Conservation (phyloP, 352 stramenopile genomes). For the Pythium vanterpoolii region DNA sequence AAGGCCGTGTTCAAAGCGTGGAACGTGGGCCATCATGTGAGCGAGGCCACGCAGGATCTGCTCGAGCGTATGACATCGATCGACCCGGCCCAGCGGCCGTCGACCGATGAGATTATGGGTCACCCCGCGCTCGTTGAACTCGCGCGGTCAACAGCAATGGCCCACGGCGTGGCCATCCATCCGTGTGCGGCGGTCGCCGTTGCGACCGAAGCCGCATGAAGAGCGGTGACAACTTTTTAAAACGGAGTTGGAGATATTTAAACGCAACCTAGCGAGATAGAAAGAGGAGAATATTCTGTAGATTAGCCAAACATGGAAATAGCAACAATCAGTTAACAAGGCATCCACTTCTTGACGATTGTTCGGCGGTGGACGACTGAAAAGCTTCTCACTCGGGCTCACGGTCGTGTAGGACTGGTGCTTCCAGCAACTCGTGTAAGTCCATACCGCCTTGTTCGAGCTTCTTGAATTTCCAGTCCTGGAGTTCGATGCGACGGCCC, state of each 20-base stretch:
- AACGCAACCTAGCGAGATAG: too few relatives aligned
- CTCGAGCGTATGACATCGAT: constrained; percentile 71
- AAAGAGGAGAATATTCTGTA: constrained; percentile 5
- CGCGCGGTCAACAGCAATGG: neutral
- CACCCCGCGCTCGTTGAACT: constrained; percentile 49
- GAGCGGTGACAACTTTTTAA: neutral
- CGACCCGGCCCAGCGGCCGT: constrained; percentile 53
- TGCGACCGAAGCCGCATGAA: constrained; percentile 10
- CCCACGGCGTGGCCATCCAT: neutral
- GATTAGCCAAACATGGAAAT: neutral
- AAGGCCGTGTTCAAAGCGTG: constrained; percentile 71
- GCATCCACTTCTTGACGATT: neutral
- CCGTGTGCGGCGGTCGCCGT: neutral
- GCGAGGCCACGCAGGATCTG: constrained; percentile 57
- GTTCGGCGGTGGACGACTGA: neutral
- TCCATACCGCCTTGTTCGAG: constrained; percentile 29
- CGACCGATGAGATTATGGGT: constrained; percentile 52
- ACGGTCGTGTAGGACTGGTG: neutral
- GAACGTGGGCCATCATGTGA: constrained; percentile 39
- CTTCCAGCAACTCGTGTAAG: constrained; percentile 14
- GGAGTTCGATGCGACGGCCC: constrained; percentile 67
- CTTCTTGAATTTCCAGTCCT: constrained; percentile 80
- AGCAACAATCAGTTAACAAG: neutral
- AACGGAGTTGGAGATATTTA: constrained; percentile 6
- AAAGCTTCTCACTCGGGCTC: constrained; percentile 4